Evolutionary conservation across 75 land plant genomes (phyloP).

Genomic region (Picea sitchensis): DNA sequence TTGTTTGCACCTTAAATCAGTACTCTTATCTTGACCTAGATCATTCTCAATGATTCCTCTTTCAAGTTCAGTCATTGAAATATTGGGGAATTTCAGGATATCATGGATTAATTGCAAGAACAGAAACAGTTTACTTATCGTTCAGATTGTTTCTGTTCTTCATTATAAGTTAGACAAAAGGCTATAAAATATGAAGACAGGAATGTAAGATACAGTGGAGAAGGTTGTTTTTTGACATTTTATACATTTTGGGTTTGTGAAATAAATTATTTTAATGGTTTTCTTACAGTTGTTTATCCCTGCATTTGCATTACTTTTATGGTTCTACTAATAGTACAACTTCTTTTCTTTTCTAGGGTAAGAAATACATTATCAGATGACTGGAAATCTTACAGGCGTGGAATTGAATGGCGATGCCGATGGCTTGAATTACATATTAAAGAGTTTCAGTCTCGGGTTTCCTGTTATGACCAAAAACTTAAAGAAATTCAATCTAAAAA

Average conservation of each 20-base stretch:
- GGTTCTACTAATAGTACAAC: background rate
- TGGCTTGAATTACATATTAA: constrained; percentile 41
- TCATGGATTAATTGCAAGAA: too few species aligned
- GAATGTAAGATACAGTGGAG: background rate
- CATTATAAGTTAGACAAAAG: background rate
- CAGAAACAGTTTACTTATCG: too few species aligned
- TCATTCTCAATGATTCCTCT: too few species aligned
- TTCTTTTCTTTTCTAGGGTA: constrained; percentile 23
- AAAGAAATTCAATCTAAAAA: constrained; percentile 1
- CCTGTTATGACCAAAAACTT: constrained; percentile 26
- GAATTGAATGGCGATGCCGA: constrained; percentile 48
- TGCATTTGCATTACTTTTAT: background rate
- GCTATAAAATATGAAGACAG: background rate
- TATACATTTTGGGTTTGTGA: background rate
- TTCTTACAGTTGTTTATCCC: background rate
- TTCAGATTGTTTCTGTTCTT: too few species aligned
- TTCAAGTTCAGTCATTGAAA: too few species aligned
- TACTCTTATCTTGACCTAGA: too few species aligned
- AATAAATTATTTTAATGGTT: background rate
- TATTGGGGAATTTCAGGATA: too few species aligned
- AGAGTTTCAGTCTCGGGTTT: constrained; percentile 26
- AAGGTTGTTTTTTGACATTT: constrained; percentile 1
- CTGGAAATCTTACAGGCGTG: constrained; percentile 39
- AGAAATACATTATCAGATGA: constrained; percentile 33
- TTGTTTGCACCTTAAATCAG: too few species aligned